A percentile compares a stretch with the other conserved stretches of the same genome.
Evolutionary conservation across 257 asterid genomes (phyloP).

Genomic region (Solanum pennellii): DNA sequence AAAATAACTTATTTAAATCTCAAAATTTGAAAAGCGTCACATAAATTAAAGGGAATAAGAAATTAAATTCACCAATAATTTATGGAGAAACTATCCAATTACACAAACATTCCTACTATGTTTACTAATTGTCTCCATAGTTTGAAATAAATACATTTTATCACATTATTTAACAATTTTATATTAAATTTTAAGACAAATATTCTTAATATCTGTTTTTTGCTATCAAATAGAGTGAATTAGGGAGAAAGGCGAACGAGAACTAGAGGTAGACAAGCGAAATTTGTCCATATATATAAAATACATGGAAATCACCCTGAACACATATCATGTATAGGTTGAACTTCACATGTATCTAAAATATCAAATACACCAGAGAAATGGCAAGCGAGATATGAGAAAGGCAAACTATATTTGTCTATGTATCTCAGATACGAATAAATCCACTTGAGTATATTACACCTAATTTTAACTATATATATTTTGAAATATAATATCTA

Average conservation of each 20-base stretch:
- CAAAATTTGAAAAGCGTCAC: background rate
- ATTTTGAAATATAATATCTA: no score
- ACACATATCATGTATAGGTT: no score
- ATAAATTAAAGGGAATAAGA: background rate
- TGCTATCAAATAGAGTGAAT: no score
- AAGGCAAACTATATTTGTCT: no score
- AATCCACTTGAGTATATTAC: accelerated
- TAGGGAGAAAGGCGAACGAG: background rate
- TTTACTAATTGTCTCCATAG: background rate
- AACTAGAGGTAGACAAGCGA: no score
- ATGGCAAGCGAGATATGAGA: no score
- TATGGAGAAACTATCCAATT: background rate
- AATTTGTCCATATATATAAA: background rate
- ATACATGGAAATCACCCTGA: background rate
- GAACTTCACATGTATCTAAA: background rate
- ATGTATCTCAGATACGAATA: no score
- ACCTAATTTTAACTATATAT: accelerated
- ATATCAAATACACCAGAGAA: background rate
- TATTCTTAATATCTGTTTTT: background rate
- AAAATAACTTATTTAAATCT: background rate
- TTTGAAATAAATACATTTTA: background rate
- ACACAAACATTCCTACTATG: background rate
- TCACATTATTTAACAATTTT: background rate
- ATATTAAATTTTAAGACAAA: no score
- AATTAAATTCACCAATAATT: no score